Evolutionary conservation across 2,329 filamentous ascomycete genomes (phyloP), one percentile per base, ranked within the genome.

Genomic region (Colletotrichum endophyticum): DNA sequence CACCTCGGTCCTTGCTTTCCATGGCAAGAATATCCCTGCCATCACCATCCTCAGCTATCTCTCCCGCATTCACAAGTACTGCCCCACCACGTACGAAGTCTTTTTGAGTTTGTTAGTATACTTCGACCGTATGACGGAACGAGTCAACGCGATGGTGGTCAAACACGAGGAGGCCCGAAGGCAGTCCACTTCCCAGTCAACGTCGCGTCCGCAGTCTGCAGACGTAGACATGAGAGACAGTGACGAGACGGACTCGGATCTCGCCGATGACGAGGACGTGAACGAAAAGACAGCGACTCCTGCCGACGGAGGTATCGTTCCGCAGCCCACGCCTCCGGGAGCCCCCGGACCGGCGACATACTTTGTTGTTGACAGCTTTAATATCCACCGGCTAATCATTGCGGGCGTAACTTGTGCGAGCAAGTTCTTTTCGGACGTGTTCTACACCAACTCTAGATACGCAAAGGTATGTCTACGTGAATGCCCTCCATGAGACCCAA

Each of bases 361-460:
- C 76, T 99, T 99, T 83, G 96, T 99, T 56, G 97, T 99, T 13
- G 97, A 99, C 86, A 99, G 97, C 86, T 99, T 97, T 88, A 99
- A 99, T 86, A 99, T 99, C 78, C 97, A 99, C 84, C 93, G 97
- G 72, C 89, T 99, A 72, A 96, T 99, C 71, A 99, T 99, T 83
- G 95, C 97, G 3, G 97, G 96, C 44, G 97, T 99, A 61, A 99
- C 97, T 5, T 99, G 97, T 85, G 96, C 97, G 7, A 99, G 96
- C 91, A 99, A 99, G 86, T 99, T 99, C 89, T 99, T 99, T 86
- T 99, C 96, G 7, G 92, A 99, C 86, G 96, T 99, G 56, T 99
- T 99, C 82, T 99, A 99, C 84, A 99, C 97, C 12, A 99, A 99
- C 85, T 99, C 97, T 72, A 92, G 97, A 92, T 99, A 99, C 84